Conservation (phyloP, 2,329 filamentous ascomycete genomes). For the Apiospora malaysiana region DNA sequence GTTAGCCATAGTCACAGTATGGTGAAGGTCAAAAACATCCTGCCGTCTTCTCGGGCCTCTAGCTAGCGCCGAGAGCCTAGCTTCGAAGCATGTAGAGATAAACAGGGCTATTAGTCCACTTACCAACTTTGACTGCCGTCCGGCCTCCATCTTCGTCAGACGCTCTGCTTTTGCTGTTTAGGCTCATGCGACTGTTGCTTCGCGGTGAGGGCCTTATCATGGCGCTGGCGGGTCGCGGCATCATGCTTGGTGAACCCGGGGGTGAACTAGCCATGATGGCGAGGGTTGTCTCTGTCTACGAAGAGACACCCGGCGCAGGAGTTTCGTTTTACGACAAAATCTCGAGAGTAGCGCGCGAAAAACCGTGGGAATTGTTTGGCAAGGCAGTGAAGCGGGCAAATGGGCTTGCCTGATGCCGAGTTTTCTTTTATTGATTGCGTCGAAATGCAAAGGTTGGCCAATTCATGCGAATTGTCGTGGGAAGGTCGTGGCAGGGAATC, state of each 20-base stretch:
- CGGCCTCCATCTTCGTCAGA: constrained; percentile 85
- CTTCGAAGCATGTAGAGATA: not conserved
- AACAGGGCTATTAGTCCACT: constrained; percentile 47
- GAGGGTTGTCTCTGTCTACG: constrained; percentile 11
- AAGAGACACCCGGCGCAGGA: constrained; percentile 7
- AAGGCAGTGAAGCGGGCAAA: constrained; percentile 7
- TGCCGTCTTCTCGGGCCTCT: not conserved
- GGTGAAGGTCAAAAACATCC: not conserved
- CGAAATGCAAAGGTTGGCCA: not conserved
- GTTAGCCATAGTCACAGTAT: constrained; percentile 5
- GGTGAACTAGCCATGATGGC: constrained; percentile 69
- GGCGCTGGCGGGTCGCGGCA: constrained; percentile 78
- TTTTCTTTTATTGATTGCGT: not conserved
- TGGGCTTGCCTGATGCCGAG: constrained; percentile 7
- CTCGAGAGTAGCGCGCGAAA: not conserved
- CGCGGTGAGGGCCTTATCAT: constrained; percentile 75
- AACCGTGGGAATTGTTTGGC: not conserved
- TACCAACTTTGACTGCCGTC: constrained; percentile 96
- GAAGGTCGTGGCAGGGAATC: not conserved
- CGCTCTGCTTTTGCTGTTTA: constrained; percentile 81
- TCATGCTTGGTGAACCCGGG: constrained; percentile 65
- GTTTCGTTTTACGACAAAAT: not conserved
- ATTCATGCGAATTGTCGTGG: constrained; percentile 11
- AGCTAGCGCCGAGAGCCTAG: not conserved
- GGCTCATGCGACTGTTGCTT: constrained; percentile 86